Percentiles rank a stretch among this genome's conserved stretches.
Evolutionary conservation across 345 rosid species (phyloP).

Genomic region (Populus pruinosa): DNA sequence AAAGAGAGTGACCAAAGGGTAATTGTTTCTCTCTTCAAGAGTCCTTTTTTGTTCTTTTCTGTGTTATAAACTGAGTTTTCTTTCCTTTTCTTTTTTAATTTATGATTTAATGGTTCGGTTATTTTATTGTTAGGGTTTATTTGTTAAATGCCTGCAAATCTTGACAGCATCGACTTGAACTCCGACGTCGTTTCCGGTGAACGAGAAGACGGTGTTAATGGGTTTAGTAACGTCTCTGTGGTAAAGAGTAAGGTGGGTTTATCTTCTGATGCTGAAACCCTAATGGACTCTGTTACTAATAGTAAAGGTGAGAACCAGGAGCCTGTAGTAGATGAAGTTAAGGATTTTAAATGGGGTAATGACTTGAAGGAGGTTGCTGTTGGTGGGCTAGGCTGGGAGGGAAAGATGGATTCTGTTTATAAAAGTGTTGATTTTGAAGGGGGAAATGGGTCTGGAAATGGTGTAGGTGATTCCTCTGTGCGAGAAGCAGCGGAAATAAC

Average conservation of each 20-base stretch:
- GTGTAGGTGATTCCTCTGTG: neutral
- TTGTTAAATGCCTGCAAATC: conserved; percentile 33
- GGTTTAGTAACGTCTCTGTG: neutral
- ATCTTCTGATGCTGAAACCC: conserved; percentile 19
- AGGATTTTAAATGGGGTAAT: conserved; percentile 5
- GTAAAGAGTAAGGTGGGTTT: neutral
- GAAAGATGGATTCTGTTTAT: conserved; percentile 4
- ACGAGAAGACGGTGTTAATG: conserved; percentile 20
- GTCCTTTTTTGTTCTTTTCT: neutral
- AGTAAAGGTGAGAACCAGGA: conserved; percentile 3
- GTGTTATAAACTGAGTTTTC: neutral
- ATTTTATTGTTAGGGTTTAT: conserved; percentile 13
- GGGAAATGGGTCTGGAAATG: conserved; percentile 5
- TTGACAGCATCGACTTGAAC: conserved; percentile 36
- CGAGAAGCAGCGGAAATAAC: neutral
- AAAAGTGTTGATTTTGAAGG: conserved; percentile 11
- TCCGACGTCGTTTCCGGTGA: conserved; percentile 30
- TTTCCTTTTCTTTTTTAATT: neutral
- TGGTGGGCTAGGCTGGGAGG: neutral
- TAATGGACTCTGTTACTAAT: conserved; percentile 6
- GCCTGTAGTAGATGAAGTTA: conserved; percentile 3
- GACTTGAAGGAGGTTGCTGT: neutral
- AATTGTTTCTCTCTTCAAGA: neutral
- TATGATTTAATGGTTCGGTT: neutral
- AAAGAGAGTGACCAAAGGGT: neutral